Evolutionary conservation across 2,329 filamentous ascomycete genomes (phyloP).

Genomic region (Hymenotorrendiella dingleyae): DNA sequence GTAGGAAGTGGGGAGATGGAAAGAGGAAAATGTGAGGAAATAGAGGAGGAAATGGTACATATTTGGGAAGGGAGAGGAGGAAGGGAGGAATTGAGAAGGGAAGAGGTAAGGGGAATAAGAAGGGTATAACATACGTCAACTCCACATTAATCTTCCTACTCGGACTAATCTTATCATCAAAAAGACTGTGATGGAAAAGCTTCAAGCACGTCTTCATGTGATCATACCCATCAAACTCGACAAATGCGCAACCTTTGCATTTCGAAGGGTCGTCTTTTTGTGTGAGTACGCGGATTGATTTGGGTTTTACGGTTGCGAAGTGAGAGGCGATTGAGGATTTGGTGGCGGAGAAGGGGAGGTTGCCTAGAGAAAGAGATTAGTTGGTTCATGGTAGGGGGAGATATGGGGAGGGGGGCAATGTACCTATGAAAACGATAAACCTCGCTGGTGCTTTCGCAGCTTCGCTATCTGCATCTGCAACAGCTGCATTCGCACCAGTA

Average conservation of each 20-base stretch:
- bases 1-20: slow-evolving; percentile 3
- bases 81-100: no score
- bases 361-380: slow-evolving; percentile 53
- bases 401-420: slow-evolving; percentile 13
- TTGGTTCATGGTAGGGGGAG: slow-evolving; percentile 10
- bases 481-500: no score
- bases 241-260: slow-evolving; percentile 74
- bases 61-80: no score
- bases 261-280: slow-evolving; percentile 56
- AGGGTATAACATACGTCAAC: slow-evolving; percentile 58
- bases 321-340: slow-evolving; percentile 63
- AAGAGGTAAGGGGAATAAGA: not conserved
- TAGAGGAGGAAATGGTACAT: no score
- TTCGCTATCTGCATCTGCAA: slow-evolving; percentile 10
- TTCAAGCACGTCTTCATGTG: slow-evolving; percentile 90
- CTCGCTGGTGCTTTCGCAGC: slow-evolving; percentile 34
- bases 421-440: slow-evolving; percentile 75
- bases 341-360: slow-evolving; percentile 81
- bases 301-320: slow-evolving; percentile 70
- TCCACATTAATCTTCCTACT: slow-evolving; percentile 86
- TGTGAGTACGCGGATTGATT: slow-evolving; percentile 66
- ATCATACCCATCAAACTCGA: slow-evolving; percentile 83
- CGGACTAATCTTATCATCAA: slow-evolving; percentile 49
- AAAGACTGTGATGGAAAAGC: slow-evolving; percentile 80
- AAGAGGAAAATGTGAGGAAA: slow-evolving; percentile 1